Conservation (phyloP, 2,329 filamentous ascomycete species). For the Aspergillus felis region DNA sequence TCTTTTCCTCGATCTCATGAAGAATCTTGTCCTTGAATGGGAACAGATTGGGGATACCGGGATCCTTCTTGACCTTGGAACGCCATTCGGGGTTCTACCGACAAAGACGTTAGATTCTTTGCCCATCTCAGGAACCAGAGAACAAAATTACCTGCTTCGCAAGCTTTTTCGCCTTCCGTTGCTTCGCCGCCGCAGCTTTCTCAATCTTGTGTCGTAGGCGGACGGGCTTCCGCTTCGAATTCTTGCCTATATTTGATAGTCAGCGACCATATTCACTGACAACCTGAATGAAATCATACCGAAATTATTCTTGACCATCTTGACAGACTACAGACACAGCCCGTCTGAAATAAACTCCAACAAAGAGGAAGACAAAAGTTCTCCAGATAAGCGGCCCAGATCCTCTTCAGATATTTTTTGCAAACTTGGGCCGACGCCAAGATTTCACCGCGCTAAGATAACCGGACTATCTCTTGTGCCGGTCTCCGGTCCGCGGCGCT, state of each 20-base stretch:
- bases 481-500: constrained; percentile 26
- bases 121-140: neutral
- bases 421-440: constrained; percentile 24
- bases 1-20: constrained; percentile 88
- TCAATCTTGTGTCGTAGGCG: constrained; percentile 94
- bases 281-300: constrained; percentile 23
- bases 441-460: constrained; percentile 34
- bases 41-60: constrained; percentile 94
- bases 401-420: constrained; percentile 22
- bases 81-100: constrained; percentile 86
- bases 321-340: constrained; percentile 15
- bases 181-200: constrained; percentile 85
- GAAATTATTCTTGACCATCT: constrained; percentile 36
- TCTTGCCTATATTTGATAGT: constrained; percentile 63
- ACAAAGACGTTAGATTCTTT: constrained; percentile 9
- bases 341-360: constrained; percentile 6
- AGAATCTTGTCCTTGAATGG: constrained; percentile 96
- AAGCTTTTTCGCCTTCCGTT: constrained; percentile 81
- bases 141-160: constrained; percentile 67
- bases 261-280: neutral
- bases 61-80: constrained; percentile 93
- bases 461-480: constrained; percentile 30
- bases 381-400: constrained; percentile 13
- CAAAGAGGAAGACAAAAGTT: constrained; percentile 12
- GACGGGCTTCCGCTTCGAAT: constrained; percentile 86